phyloP scores from a whole-genome alignment of 257 asterid species.

The Mitragyna speciosa region DNA sequence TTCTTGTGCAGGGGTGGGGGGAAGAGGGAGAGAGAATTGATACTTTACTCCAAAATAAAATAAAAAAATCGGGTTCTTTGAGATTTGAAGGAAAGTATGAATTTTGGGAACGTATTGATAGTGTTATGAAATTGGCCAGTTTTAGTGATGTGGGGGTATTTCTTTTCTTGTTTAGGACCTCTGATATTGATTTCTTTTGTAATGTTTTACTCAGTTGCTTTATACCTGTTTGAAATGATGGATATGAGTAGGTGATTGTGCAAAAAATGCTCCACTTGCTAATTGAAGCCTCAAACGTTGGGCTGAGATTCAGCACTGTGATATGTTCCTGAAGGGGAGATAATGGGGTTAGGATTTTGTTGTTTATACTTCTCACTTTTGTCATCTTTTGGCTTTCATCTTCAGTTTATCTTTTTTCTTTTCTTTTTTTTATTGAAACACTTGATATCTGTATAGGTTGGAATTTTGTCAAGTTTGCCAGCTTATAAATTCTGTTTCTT shows the following conservation, averaged over 20 bases:
- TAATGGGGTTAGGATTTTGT: background rate
- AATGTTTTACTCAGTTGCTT: too few species aligned
- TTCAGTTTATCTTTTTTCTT: background rate
- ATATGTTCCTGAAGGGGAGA: background rate
- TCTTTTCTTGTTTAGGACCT: too few species aligned
- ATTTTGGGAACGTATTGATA: too few species aligned
- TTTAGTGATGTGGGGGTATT: too few species aligned
- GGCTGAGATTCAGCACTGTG: background rate
- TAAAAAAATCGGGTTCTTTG: background rate
- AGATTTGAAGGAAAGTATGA: too few species aligned
- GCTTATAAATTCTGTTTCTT: background rate
- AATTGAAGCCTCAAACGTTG: background rate
- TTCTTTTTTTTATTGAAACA: background rate
- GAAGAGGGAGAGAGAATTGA: background rate
- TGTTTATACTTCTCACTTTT: background rate
- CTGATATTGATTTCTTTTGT: too few species aligned
- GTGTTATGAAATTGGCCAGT: too few species aligned
- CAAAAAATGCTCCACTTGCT: background rate
- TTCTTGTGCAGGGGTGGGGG: constrained; percentile 1
- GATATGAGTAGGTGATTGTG: too few species aligned
- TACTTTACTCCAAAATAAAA: background rate
- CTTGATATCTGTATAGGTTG: background rate
- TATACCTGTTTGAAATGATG: too few species aligned
- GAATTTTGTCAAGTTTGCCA: background rate
- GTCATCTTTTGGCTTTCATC: background rate